Evolutionary conservation across 345 rosid species (phyloP).

Genomic region (Eutrema japonicum): DNA sequence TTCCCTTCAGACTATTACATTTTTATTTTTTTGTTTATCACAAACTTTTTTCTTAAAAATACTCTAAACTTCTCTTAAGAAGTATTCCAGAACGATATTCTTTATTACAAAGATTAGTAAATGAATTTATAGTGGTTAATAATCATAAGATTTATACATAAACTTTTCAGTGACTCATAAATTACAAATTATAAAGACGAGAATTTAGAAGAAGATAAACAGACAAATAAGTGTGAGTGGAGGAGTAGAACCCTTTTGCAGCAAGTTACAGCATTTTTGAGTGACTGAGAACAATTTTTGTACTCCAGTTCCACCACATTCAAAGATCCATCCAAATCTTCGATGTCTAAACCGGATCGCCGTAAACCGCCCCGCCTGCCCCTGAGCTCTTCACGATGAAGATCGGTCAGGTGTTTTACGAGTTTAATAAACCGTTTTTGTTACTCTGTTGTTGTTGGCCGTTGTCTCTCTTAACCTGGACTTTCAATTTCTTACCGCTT

Average conservation of each 20-base stretch:
- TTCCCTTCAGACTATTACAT: no score
- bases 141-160: conserved; percentile 7
- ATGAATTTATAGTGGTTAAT: conserved; percentile 25
- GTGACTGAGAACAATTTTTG: background rate
- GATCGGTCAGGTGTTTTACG: conserved; percentile 23
- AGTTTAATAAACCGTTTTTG: conserved; percentile 32
- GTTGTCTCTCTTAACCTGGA: conserved; percentile 96
- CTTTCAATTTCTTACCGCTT: conserved; percentile 97
- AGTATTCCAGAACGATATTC: background rate
- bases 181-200: conserved; percentile 53
- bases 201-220: conserved; percentile 45
- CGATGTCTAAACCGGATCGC: conserved; percentile 43
- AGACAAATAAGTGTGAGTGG: conserved; percentile 45
- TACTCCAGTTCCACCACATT: background rate
- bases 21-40: no score
- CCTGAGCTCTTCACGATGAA: conserved; percentile 28
- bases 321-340: conserved; percentile 19
- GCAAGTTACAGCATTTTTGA: conserved; percentile 18
- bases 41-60: no score
- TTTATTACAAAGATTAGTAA: background rate
- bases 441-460: conserved; percentile 43
- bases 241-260: conserved; percentile 34
- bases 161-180: conserved; percentile 60
- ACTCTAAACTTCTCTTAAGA: no score
- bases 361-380: conserved; percentile 7